These are phyloP conservation scores for Calonectria montana DNA, from an alignment of 2,329 filamentous ascomycete species.

Conservation along the genomic window DNA sequence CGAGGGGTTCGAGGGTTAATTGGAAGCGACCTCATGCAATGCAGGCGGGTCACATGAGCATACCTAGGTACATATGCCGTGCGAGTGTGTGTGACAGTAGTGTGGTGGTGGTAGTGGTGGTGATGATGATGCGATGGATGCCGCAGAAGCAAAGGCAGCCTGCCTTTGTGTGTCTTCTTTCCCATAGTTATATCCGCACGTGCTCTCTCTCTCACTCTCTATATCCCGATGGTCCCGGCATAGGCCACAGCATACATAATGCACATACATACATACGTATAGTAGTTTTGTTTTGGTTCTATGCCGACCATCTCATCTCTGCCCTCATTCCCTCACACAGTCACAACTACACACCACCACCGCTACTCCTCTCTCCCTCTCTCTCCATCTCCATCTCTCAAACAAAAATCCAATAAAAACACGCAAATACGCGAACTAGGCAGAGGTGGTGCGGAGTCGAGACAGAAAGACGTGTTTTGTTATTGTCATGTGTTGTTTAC, in stretches of 20 bases:
- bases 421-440: neutral
- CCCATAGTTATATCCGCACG: neutral
- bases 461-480: constrained; percentile 23
- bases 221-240: neutral
- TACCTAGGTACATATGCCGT: neutral
- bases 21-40: constrained; percentile 1
- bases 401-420: neutral
- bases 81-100: neutral
- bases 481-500: constrained; percentile 20
- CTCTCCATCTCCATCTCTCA: neutral
- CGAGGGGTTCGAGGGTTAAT: neutral
- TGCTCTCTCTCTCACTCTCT: too few relatives aligned
- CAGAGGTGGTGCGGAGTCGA: constrained; percentile 2
- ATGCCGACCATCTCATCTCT: too few relatives aligned
- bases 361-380: too few relatives aligned
- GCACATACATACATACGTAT: too few relatives aligned
- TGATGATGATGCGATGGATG: too few relatives aligned
- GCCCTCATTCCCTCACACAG: too few relatives aligned
- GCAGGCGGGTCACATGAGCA: neutral
- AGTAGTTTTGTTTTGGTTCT: too few relatives aligned
- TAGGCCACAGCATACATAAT: neutral
- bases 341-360: too few relatives aligned
- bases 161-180: neutral
- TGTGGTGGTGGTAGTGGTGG: neutral
- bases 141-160: neutral